Conservation (phyloP, 257 asterid genomes). For the Nicotiana sylvestris region DNA sequence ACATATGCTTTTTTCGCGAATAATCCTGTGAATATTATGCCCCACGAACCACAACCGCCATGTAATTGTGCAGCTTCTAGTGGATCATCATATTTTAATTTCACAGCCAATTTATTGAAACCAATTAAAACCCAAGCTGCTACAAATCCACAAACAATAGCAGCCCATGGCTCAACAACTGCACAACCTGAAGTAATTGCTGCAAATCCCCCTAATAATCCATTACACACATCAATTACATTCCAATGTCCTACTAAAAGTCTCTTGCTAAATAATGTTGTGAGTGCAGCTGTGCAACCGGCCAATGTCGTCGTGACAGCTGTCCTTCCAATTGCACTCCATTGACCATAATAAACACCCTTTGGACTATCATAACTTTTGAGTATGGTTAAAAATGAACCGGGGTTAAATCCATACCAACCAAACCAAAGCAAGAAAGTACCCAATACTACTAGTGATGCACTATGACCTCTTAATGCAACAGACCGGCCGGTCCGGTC, state of each 20-base stretch:
- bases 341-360: constrained; percentile 67
- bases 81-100: constrained; percentile 65
- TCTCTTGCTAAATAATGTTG: constrained; percentile 72
- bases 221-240: constrained; percentile 86
- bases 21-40: constrained; percentile 65
- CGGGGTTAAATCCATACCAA: constrained; percentile 94
- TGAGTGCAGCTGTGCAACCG: constrained; percentile 87
- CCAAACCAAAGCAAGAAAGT: constrained; percentile 84
- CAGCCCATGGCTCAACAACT: constrained; percentile 98
- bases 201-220: constrained; percentile 82
- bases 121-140: constrained; percentile 83
- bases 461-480: constrained; percentile 69
- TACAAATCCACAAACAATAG: constrained; percentile 76
- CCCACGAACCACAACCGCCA: constrained; percentile 96
- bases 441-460: constrained; percentile 63
- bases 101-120: constrained; percentile 57
- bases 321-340: constrained; percentile 93
- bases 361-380: constrained; percentile 24
- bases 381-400: constrained; percentile 58
- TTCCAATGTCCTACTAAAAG: constrained; percentile 83
- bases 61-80: constrained; percentile 94
- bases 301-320: constrained; percentile 91
- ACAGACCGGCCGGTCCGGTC: constrained; percentile 74
- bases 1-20: constrained; percentile 66
- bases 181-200: constrained; percentile 94